Evolutionary conservation across 202 grass and related monocot species (phyloP), one percentile per base, ranked within the genome.

Genomic region (Elaeis oleifera): DNA sequence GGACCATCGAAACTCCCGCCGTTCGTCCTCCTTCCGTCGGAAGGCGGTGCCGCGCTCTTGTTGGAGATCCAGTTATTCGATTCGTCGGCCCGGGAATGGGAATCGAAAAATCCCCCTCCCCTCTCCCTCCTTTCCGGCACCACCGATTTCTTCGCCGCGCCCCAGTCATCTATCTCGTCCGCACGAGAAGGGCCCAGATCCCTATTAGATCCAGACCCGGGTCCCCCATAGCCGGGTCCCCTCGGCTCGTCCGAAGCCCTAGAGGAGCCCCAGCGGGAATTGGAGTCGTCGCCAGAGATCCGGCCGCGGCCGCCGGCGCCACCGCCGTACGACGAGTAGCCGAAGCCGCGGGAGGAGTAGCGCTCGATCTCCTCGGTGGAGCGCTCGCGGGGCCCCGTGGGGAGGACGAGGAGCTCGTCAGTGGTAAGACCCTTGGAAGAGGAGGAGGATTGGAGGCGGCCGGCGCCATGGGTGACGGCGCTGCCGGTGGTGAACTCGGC

Each of bases 151-250:
- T 90, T 90, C 51, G 65, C 69, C 65, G 80, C 79, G 5, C 72
- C 87, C 87, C 87, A 90, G 81, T 90, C 70, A 54, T 86, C 79
- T 0, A 83, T 83, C 56, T 83, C 83, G 55, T 90, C 87, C 0
- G 87, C 87, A 49, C 79, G 82, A 0, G 83, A 80, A 4, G 64
- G 11, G 2, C 65, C 71, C 5, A 61, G 55, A 69, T 90, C 87
- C 61, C 56, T 59, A 3, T 73, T 69, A 59, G 28, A 76, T 82
- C 22, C 36, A 39, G 36, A 39, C 13, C 36, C 36, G 7, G 7
- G 1, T 1, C 31, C 31, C 31, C 31, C 31, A 8, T 36, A 36
- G 31, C 5, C 60, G 70, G 54, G 61, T 79, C 6, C 55, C 76
- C 24, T 81, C 71, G 61, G 72, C 74, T 19, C 64, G 62, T 25